A percentile compares a stretch with the other conserved stretches of the same genome.
These are phyloP conservation scores for Arachnopeziza araneosa DNA, from an alignment of 2,329 filamentous ascomycete genomes.

Conservation along the genomic window DNA sequence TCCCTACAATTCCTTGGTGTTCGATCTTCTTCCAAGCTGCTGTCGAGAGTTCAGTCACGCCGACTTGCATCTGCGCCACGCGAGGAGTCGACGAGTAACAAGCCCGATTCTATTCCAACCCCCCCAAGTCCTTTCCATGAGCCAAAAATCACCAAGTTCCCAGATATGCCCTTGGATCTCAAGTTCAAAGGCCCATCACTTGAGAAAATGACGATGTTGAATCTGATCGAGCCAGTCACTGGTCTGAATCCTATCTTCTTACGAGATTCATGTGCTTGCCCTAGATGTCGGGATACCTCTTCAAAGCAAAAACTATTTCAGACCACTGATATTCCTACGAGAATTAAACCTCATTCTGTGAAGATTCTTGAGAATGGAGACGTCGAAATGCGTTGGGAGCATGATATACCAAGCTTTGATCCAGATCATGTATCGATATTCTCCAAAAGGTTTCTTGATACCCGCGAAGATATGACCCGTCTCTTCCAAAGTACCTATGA, in stretches of 20 bases:
- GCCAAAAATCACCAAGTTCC: neutral
- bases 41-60: too few relatives aligned
- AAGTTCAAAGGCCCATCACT: neutral
- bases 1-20: too few relatives aligned
- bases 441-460: conserved; percentile 11
- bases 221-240: neutral
- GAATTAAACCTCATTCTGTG: conserved; percentile 36
- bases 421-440: conserved; percentile 24
- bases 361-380: conserved; percentile 34
- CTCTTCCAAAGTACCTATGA: neutral
- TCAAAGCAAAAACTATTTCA: conserved; percentile 60
- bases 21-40: too few relatives aligned
- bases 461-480: neutral
- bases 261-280: conserved; percentile 54
- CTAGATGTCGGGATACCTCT: conserved; percentile 50
- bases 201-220: neutral
- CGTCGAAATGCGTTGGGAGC: conserved; percentile 50
- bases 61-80: too few relatives aligned
- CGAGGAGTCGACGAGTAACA: too few relatives aligned
- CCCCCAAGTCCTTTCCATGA: neutral
- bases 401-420: conserved; percentile 40
- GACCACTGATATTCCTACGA: conserved; percentile 54
- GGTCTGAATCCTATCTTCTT: conserved; percentile 32
- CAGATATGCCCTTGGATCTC: neutral
- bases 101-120: neutral